These are phyloP conservation scores for Elongisporangium senticosum DNA, from an alignment of 352 stramenopile species.

Conservation along the genomic window DNA sequence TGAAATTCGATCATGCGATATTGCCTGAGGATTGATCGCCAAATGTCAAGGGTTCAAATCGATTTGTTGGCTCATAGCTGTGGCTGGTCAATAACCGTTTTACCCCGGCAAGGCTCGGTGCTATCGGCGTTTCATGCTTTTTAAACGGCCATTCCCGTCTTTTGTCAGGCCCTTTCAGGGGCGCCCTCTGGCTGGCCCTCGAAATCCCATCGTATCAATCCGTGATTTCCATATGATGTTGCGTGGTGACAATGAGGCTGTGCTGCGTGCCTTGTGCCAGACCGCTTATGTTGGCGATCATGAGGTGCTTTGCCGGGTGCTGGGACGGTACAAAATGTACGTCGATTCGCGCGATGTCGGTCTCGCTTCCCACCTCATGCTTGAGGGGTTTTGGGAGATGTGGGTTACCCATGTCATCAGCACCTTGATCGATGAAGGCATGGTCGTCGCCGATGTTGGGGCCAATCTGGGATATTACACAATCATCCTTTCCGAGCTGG, in stretches of 20 bases:
- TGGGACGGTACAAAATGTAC: slow-evolving; percentile 5
- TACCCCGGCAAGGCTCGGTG: slow-evolving; percentile 4
- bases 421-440: slow-evolving; percentile 5
- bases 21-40: slow-evolving; percentile 5
- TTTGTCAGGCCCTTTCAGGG: slow-evolving; percentile 5
- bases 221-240: slow-evolving; percentile 6
- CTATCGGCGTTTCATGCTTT: slow-evolving; percentile 5
- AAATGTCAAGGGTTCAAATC: slow-evolving; percentile 6
- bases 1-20: slow-evolving; percentile 6
- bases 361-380: slow-evolving; percentile 5
- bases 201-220: slow-evolving; percentile 6
- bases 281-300: slow-evolving; percentile 5
- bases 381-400: slow-evolving; percentile 5
- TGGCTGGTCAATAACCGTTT: slow-evolving; percentile 5
- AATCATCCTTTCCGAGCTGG: slow-evolving; percentile 5
- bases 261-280: slow-evolving; percentile 4
- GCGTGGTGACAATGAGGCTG: slow-evolving; percentile 5
- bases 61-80: slow-evolving; percentile 5
- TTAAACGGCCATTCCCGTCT: slow-evolving; percentile 5
- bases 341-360: slow-evolving; percentile 4
- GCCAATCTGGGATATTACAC: slow-evolving; percentile 5
- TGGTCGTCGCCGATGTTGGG: slow-evolving; percentile 4
- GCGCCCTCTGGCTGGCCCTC: slow-evolving; percentile 3
- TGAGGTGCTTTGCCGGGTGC: slow-evolving; percentile 4
- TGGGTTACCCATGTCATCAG: slow-evolving; percentile 5